Base-by-base conservation (phyloP, 495 filamentous ascomycete species). In the Neurospora sp. region DNA sequence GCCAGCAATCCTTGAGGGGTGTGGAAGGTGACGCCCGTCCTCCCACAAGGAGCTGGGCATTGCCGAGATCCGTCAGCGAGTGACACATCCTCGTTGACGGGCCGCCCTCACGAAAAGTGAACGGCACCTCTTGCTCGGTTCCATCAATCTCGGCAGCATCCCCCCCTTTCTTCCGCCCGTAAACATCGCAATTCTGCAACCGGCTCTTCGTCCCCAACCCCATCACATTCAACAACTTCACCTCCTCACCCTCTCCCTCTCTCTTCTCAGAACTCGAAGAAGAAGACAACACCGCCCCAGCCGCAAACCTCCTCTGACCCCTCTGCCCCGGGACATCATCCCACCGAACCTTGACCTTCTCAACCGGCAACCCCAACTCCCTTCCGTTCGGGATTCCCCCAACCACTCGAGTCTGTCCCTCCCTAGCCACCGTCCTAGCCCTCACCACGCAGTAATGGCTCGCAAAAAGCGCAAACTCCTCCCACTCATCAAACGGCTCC, bases 401-500 rank as follows among this genome's bases (percentile, higher is more conserved):
- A 38, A 38, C 37, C 37, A 35, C 37, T 6, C 37, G 37, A 38
- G 37, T 38, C 37, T 66, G 77, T 18, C 31, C n/a, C 5, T 71
- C 70, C 4, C 54, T 59, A 23, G 70, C 70, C 16, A 72, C 73
- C 16, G 75, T 77, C 41, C 72, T 81, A 6, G 93, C 94, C 44
- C 91, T 82, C 9, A 97, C 84, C 39, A 98, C 82, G 75, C 94
- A 95, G 82, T 97, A 97, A 82, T 97, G 94, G 70, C 89, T 88
- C 7, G 86, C 90, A 80, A 96, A 98, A 5, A 97, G 83, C 14
- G 92, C 92, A 79, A 97, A 93, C 75, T 98, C 94, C 81, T 98
- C 94, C 93, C 93, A 97, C 82, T 98, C 94, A 81, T 98, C 94
- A 79, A 98, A 97, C 23, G 90, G 89, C 79, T 97, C 94, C 39